Evolutionary conservation across 2,329 filamentous ascomycete species (phyloP), one percentile per base, ranked within the genome.

Genomic region (Ophiobolus disseminans): DNA sequence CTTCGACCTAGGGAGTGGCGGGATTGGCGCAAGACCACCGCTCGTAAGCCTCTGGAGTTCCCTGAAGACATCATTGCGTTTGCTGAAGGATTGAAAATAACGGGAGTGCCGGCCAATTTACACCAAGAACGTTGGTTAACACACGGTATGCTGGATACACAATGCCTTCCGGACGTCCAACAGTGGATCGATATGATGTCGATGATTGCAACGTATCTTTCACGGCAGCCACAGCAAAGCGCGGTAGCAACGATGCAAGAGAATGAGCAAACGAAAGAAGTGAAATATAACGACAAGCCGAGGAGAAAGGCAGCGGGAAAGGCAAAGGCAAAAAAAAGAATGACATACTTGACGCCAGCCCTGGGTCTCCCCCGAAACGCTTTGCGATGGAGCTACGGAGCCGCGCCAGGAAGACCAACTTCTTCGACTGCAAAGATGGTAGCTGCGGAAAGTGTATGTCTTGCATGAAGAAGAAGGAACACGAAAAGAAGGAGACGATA

Each of bases 161-260:
- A 41, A 8, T 2, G 6, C 1, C 32, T 32, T 10, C 39, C 39
- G 1, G 39, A 41, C 32, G 39, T 41, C 17, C 19, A 22, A n/a
- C 26, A 41, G 7, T 41, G 26, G 39, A 41, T 41, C 6, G 26
- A 32, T 13, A 11, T 41, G 26, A 28, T 41, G 17, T 16, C 26
- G 5, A 23, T 41, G 39, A 21, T 41, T 11, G 17, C 25, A 41
- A 6, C 25, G 11, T 3, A 5, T 41, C 22, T 9, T 14, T 7
- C 10, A 23, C 14, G 9, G 11, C 19, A 22, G 4, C 5, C 19
- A 9, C 35, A 3, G 11, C 35, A 2, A 21, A 4, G 8, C 7
- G 14, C 16, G 19, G 23, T 3, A 35, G 17, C n/a, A 16, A 7
- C 16, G 19, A 2, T 8, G 5, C 32, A 16, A 36, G 19, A 19